Evolutionary conservation across 371 early-diverging fungal genomes (phyloP).

Genomic region (Apophysomyces sp.): DNA sequence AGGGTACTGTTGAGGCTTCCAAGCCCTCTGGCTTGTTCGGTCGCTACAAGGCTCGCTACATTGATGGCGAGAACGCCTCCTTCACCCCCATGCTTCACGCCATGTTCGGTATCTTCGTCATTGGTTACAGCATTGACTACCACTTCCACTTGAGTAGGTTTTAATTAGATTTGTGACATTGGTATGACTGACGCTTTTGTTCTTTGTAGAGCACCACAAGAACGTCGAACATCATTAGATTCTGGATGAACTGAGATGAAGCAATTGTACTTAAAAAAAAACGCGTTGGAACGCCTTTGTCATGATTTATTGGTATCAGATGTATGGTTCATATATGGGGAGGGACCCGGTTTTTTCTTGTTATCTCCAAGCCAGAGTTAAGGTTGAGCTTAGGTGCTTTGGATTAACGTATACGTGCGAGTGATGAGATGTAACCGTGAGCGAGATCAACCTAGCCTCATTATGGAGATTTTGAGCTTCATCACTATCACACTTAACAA

Average conservation of each 20-base stretch:
- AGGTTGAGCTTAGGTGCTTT: too few relatives aligned
- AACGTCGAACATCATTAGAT: slow-evolving; percentile 66
- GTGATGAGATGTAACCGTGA: too few relatives aligned
- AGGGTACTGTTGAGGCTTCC: slow-evolving; percentile 41
- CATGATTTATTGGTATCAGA: background rate
- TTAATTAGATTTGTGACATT: background rate
- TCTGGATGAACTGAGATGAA: background rate
- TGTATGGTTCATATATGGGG: too few relatives aligned
- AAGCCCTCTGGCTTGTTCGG: slow-evolving; percentile 50
- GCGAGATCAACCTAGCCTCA: too few relatives aligned
- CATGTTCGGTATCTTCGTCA: slow-evolving; percentile 53
- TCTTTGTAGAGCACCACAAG: slow-evolving; percentile 65
- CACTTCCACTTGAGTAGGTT: slow-evolving; percentile 72
- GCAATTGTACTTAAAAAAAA: background rate
- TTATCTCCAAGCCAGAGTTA: too few relatives aligned
- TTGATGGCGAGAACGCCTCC: slow-evolving; percentile 64
- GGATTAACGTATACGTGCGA: too few relatives aligned
- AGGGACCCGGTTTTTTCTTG: too few relatives aligned
- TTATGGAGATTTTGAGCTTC: too few relatives aligned
- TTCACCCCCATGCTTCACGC: slow-evolving; percentile 58
- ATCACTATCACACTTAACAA: too few relatives aligned
- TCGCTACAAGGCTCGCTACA: slow-evolving; percentile 65
- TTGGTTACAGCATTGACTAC: slow-evolving; percentile 64
- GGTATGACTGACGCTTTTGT: background rate
- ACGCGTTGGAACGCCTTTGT: slow-evolving; percentile 2